Percentiles rank a stretch among this genome's conserved stretches.
These are phyloP conservation scores for Polychaeton citri DNA, from an alignment of 2,329 filamentous ascomycete species.

Conservation along the genomic window DNA sequence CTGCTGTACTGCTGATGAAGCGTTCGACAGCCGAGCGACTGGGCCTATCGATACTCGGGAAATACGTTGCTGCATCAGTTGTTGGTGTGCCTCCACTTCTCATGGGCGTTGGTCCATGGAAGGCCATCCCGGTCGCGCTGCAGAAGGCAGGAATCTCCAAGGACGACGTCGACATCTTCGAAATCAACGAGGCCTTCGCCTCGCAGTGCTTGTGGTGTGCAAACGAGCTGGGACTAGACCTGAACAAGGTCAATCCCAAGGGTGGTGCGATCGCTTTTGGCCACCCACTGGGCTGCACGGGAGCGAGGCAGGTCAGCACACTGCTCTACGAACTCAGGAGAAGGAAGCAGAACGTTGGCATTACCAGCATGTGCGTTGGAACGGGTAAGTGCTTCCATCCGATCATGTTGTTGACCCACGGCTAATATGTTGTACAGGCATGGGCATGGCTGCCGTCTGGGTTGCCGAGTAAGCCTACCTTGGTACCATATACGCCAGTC, in stretches of 20 bases:
- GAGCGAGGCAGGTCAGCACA: conserved; percentile 84
- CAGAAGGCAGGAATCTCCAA: conserved; percentile 73
- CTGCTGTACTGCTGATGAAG: conserved; percentile 91
- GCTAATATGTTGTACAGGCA: conserved; percentile 24
- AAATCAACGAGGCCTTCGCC: conserved; percentile 99
- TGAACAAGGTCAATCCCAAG: conserved; percentile 91
- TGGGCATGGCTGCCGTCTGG: conserved; percentile 97
- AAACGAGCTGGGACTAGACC: conserved; percentile 69
- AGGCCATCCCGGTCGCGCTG: conserved; percentile 85
- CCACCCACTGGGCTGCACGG: conserved; percentile 88
- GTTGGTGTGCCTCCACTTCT: conserved; percentile 84
- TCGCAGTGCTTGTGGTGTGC: conserved; percentile 89
- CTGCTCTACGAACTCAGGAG: conserved; percentile 79
- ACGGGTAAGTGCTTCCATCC: conserved; percentile 42
- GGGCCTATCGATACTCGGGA: conserved; percentile 79
- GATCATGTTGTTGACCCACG: neutral
- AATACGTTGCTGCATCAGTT: conserved; percentile 74
- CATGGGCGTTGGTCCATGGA: conserved; percentile 93
- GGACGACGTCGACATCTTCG: conserved; percentile 90
- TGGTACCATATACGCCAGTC: too few species aligned
- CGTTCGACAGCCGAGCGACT: conserved; percentile 79
- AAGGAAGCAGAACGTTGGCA: conserved; percentile 70
- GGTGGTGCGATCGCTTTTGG: conserved; percentile 84
- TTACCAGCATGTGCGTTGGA: conserved; percentile 92
- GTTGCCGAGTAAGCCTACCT: conserved; percentile 88